A percentile compares a stretch with the other conserved stretches of the same genome.
These are phyloP conservation scores for Aspergillus piperis DNA, from an alignment of 2,329 filamentous ascomycete genomes.

Conservation along the genomic window DNA sequence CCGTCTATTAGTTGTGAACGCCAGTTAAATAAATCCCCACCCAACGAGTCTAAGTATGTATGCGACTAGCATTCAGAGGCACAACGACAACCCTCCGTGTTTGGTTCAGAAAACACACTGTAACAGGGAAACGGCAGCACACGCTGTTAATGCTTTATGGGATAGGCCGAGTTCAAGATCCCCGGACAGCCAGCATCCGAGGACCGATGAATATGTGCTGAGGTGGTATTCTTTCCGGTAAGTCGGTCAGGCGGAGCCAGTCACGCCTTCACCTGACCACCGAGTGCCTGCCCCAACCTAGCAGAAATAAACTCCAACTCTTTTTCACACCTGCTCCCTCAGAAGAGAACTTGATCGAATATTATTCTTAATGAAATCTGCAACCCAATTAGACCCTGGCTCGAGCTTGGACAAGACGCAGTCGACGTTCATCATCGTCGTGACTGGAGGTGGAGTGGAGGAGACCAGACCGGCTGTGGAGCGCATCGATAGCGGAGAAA, in stretches of 20 bases:
- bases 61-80: not conserved
- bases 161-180: not conserved
- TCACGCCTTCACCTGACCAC: not conserved
- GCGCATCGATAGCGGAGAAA: conserved; percentile 29
- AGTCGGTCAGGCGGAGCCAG: not conserved
- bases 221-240: not conserved
- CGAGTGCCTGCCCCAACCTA: not conserved
- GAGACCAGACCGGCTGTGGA: conserved; percentile 26
- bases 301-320: not conserved
- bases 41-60: not conserved
- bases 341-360: not conserved
- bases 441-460: conserved; percentile 28
- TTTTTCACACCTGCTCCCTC: not conserved
- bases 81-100: not conserved
- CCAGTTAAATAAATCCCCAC: conserved; percentile 8
- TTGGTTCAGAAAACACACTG: not conserved
- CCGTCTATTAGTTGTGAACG: conserved; percentile 23
- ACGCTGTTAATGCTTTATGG: not conserved
- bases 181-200: conserved; percentile 2
- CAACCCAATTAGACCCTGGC: conserved; percentile 29
- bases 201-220: not conserved
- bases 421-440: conserved; percentile 43
- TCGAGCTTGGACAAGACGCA: conserved; percentile 44
- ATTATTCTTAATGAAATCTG: not conserved
- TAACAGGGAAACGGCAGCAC: too few relatives aligned